phyloP scores from a whole-genome alignment of 1,284 basidiomycete species.

The Vanrija sp. region DNA sequence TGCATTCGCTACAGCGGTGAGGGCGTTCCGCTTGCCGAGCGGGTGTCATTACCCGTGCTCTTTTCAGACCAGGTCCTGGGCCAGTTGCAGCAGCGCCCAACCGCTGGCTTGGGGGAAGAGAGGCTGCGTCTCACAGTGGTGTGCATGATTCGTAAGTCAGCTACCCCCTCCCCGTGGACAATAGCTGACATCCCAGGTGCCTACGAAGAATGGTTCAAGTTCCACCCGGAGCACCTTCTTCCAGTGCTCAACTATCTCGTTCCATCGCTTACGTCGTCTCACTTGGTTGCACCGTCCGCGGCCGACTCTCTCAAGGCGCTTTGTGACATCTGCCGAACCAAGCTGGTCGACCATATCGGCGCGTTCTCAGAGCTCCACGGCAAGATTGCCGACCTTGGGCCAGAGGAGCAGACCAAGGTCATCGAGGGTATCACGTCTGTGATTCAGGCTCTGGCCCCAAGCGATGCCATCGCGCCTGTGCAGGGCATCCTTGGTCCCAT shows the following conservation, averaged over 20 bases:
- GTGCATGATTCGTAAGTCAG: conserved; percentile 59
- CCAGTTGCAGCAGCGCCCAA: conserved; percentile 60
- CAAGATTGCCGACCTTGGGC: conserved; percentile 68
- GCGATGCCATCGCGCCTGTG: conserved; percentile 71
- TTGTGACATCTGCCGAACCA: conserved; percentile 77
- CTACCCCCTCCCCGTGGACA: too few relatives aligned
- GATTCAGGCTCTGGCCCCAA: conserved; percentile 74
- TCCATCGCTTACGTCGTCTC: conserved; percentile 55
- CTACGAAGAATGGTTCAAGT: conserved; percentile 78
- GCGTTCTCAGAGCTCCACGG: conserved; percentile 80
- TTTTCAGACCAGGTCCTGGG: conserved; percentile 64
- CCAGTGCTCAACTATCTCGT: conserved; percentile 67
- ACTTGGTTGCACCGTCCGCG: conserved; percentile 67
- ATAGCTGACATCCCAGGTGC: conserved; percentile 32
- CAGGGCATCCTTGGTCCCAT: conserved; percentile 76
- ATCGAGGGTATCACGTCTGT: conserved; percentile 85
- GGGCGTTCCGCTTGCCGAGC: conserved; percentile 71
- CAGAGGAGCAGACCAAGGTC: conserved; percentile 82
- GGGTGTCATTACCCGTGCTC: conserved; percentile 60
- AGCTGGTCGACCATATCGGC: conserved; percentile 71
- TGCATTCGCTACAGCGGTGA: conserved; percentile 81
- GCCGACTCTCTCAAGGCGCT: conserved; percentile 76
- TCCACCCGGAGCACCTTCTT: conserved; percentile 52
- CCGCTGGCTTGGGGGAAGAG: conserved; percentile 47
- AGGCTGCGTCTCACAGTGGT: conserved; percentile 70